Evolutionary conservation across 1,139 yeast genomes (phyloP).

Genomic region (Yamadazyma blattariae): DNA sequence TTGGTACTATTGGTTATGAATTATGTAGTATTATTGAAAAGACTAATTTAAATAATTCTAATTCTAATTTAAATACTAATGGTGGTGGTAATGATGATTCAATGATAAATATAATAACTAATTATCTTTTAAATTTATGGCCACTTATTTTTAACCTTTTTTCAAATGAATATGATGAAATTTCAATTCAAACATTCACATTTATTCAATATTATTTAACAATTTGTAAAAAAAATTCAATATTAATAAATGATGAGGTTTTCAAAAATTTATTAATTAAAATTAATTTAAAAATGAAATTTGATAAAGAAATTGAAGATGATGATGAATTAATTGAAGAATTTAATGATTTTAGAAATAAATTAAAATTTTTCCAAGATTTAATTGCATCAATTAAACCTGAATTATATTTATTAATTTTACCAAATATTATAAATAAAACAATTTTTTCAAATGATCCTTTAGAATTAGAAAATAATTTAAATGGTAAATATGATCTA

Average conservation of each 20-base stretch:
- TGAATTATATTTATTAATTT: constrained; percentile 65
- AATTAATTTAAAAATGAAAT: constrained; percentile 74
- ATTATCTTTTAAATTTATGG: constrained; percentile 46
- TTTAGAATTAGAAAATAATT: too few species aligned
- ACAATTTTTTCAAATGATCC: constrained; percentile 39
- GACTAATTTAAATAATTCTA: too few species aligned
- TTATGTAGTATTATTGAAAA: constrained; percentile 60
- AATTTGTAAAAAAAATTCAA: constrained; percentile 57
- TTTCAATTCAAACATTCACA: constrained; percentile 78
- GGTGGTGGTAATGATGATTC: too few species aligned
- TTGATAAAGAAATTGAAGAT: constrained; percentile 65
- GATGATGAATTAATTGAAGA: constrained; percentile 68
- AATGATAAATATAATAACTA: constrained; percentile 19
- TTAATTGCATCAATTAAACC: constrained; percentile 76
- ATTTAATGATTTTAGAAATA: constrained; percentile 73
- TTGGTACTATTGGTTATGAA: constrained; percentile 76
- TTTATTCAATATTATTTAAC: constrained; percentile 73
- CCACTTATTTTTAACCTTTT: constrained; percentile 73
- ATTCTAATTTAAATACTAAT: too few species aligned
- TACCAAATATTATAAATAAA: constrained; percentile 64
- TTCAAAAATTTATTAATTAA: constrained; percentile 65
- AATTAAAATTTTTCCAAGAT: constrained; percentile 79
- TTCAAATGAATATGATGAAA: constrained; percentile 84
- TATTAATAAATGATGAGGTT: constrained; percentile 41
- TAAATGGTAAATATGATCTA: too few species aligned